These are phyloP conservation scores for Nemania abortiva DNA, from an alignment of 2,329 filamentous ascomycete species.

Conservation along the genomic window DNA sequence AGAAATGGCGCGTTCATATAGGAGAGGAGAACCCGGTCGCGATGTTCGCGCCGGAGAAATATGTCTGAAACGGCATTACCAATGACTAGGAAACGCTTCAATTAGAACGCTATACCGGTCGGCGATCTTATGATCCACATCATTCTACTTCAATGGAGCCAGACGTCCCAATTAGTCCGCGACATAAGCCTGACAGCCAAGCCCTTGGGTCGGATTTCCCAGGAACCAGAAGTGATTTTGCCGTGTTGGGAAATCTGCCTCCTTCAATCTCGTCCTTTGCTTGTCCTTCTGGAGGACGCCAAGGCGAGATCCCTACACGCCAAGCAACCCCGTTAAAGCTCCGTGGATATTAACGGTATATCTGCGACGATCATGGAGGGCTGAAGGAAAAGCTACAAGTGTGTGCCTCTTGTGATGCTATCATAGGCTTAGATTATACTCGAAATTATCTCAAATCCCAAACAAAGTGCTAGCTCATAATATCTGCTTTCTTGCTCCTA, in stretches of 20 bases:
- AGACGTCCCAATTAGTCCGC: conserved; percentile 6
- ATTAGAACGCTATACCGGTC: not conserved
- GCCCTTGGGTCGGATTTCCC: not conserved
- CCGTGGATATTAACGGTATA: conserved; percentile 9
- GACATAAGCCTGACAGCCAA: conserved; percentile 8
- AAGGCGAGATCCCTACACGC: conserved; percentile 14
- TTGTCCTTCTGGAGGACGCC: not conserved
- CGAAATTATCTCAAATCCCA: too few species aligned
- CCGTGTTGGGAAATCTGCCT: conserved; percentile 6
- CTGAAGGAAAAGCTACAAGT: too few species aligned
- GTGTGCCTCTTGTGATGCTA: too few species aligned
- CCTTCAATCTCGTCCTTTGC: not conserved
- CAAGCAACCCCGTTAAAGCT: conserved; percentile 2
- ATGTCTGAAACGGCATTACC: not conserved
- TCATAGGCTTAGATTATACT: too few species aligned
- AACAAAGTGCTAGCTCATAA: too few species aligned
- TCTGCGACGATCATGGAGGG: conserved; percentile 16
- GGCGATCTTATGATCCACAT: not conserved
- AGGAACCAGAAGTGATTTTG: conserved; percentile 5
- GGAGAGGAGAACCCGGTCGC: not conserved
- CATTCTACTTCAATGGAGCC: not conserved
- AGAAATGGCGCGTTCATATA: not conserved
- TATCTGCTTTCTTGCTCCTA: too few species aligned
- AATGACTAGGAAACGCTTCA: not conserved
- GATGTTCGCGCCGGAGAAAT: not conserved